phyloP scores from a whole-genome alignment of 2,329 filamentous ascomycete species.

The Xylaria sp. region DNA sequence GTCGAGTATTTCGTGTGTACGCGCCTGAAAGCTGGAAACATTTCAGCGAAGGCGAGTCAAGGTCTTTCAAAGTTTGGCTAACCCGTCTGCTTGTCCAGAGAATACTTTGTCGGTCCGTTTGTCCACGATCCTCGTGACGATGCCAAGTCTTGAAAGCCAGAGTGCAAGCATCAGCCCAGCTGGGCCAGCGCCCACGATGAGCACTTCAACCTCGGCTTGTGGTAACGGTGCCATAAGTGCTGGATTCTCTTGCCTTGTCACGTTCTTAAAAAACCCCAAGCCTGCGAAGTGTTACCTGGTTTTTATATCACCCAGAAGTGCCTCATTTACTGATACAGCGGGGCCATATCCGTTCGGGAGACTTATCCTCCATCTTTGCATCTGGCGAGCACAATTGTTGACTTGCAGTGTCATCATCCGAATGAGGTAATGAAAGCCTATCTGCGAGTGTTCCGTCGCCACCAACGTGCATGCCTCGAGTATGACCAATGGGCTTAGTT shows the following conservation, averaged over 20 bases:
- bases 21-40: constrained; percentile 62
- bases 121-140: constrained; percentile 58
- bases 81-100: constrained; percentile 59
- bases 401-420: background rate
- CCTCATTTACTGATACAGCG: constrained; percentile 6
- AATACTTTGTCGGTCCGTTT: constrained; percentile 56
- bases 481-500: constrained; percentile 28
- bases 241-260: background rate
- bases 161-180: constrained; percentile 57
- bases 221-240: constrained; percentile 5
- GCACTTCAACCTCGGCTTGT: constrained; percentile 44
- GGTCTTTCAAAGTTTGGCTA: constrained; percentile 31
- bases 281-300: background rate
- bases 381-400: constrained; percentile 12
- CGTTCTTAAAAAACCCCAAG: background rate
- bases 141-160: constrained; percentile 56
- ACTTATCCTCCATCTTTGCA: constrained; percentile 1
- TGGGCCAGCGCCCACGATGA: constrained; percentile 57
- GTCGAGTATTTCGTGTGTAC: constrained; percentile 79
- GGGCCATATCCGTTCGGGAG: background rate
- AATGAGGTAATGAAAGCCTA: constrained; percentile 12
- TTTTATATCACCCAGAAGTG: constrained; percentile 4
- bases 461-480: constrained; percentile 18
- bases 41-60: background rate
- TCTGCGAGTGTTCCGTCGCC: background rate